Conservation (phyloP, 1,284 basidiomycete genomes). For the Trametes sp. region DNA sequence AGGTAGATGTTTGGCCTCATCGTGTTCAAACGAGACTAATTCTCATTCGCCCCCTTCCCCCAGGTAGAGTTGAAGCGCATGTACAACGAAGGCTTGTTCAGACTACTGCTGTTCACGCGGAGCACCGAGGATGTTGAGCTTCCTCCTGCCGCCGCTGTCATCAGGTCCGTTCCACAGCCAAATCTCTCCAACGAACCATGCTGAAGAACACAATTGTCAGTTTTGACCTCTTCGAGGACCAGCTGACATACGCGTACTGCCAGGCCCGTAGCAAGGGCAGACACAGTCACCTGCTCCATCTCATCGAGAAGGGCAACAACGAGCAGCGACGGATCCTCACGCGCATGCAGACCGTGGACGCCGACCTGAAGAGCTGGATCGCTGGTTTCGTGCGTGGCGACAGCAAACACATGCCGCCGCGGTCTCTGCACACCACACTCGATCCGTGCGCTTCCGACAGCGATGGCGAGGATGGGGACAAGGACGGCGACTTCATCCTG, state of each 20-base stretch:
- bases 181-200: background rate
- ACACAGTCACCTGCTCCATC: conserved; percentile 64
- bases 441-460: conserved; percentile 56
- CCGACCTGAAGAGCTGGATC: conserved; percentile 54
- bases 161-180: conserved; percentile 54
- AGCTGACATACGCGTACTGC: conserved; percentile 58
- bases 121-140: conserved; percentile 65
- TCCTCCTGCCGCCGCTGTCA: conserved; percentile 59
- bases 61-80: conserved; percentile 54
- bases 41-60: too few species aligned
- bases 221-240: conserved; percentile 68
- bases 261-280: conserved; percentile 53
- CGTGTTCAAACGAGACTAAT: conserved; percentile 26
- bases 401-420: conserved; percentile 55
- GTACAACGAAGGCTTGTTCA: conserved; percentile 62
- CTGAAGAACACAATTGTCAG: conserved; percentile 7
- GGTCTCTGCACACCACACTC: conserved; percentile 48
- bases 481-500: conserved; percentile 47
- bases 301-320: conserved; percentile 66
- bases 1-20: conserved; percentile 37
- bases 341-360: conserved; percentile 38
- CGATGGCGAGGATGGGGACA: conserved; percentile 49
- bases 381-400: conserved; percentile 48
- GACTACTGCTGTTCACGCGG: conserved; percentile 67
- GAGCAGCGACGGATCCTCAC: conserved; percentile 58